Conservation (phyloP, 768 basidiomycete species). For the Leccinum subgranulosum region DNA sequence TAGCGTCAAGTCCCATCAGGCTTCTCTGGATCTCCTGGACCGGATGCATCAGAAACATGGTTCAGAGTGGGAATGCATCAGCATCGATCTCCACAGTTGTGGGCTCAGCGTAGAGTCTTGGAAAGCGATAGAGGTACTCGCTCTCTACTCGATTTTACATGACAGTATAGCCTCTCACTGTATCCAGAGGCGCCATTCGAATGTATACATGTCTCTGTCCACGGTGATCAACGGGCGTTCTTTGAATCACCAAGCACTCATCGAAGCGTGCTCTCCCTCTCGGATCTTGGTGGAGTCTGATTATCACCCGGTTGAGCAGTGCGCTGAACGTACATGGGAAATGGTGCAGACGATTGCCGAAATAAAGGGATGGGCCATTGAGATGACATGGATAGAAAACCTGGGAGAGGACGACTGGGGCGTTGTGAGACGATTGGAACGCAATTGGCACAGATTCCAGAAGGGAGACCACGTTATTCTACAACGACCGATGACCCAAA, state of each 20-base stretch:
- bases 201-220: slow-evolving; percentile 86
- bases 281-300: slow-evolving; percentile 89
- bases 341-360: slow-evolving; percentile 72
- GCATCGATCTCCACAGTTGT: slow-evolving; percentile 88
- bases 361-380: slow-evolving; percentile 74
- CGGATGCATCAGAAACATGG: slow-evolving; percentile 58
- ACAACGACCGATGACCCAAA: neutral
- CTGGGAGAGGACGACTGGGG: slow-evolving; percentile 48
- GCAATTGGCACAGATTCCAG: slow-evolving; percentile 68
- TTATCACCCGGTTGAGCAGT: slow-evolving; percentile 61
- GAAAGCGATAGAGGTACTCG: slow-evolving; percentile 65
- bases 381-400: slow-evolving; percentile 50
- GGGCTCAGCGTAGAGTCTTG: slow-evolving; percentile 78
- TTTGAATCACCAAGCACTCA: slow-evolving; percentile 57
- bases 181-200: slow-evolving; percentile 61
- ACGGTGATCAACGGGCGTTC: slow-evolving; percentile 80
- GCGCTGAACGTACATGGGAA: slow-evolving; percentile 66
- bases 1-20: slow-evolving; percentile 74
- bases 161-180: slow-evolving; percentile 9
- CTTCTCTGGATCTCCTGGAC: slow-evolving; percentile 62
- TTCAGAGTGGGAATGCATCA: slow-evolving; percentile 59
- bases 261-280: slow-evolving; percentile 56
- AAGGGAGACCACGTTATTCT: slow-evolving; percentile 39
- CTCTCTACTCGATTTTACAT: neutral
- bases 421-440: slow-evolving; percentile 59